Base-by-base conservation (phyloP, 208 protist species). In the Acanthamoeba polyphaga region DNA sequence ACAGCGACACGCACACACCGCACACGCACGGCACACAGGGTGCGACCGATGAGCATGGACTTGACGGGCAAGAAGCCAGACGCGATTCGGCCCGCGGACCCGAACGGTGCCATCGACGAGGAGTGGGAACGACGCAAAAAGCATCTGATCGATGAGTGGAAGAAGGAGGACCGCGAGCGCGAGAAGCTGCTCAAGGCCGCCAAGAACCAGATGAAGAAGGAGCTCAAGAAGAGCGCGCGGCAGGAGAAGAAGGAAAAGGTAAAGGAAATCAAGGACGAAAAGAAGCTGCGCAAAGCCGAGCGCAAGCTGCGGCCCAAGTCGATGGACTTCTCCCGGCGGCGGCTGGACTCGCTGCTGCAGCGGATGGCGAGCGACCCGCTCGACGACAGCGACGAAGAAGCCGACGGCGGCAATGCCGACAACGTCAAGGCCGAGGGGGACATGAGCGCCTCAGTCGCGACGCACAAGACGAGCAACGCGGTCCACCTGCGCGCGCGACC, bases 171-270 rank as follows among this genome's bases (percentile, higher is more conserved):
- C 29, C 66, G 66, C 66, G 66, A 74, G 29, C 27, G 32, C 29
- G 66, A 74, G 66, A 74, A 74, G 66, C 29, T 74, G 29, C 66
- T 74, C 29, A 74, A 74, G 66, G 66, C 32, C 12, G 66, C 66
- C 66, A 74, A 43, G 66, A 74, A 12, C 29, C 66, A 74, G 32
- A 74, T 74, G 66, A 74, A 74, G 66, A 74, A 74, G 66, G 66
- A 74, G 29, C 66, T 43, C 10, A 74, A 74, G 32, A 74, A 74
- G 15, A 32, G 66, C 66, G 66, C 27, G 29, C 7, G 17, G 29
- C 66, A 22, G 29, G 66, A 74, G 66, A 74, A 74, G 66, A 32
- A 74, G 66, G 66, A 74, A 24, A 66, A 74, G 66, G 32, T 43
- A 29, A 32, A 74, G 66, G 66, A 74, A 29, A 10, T 32, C 66